Conservation (phyloP, 176 grass and related monocot genomes). For the Aegilops sharonensis region DNA sequence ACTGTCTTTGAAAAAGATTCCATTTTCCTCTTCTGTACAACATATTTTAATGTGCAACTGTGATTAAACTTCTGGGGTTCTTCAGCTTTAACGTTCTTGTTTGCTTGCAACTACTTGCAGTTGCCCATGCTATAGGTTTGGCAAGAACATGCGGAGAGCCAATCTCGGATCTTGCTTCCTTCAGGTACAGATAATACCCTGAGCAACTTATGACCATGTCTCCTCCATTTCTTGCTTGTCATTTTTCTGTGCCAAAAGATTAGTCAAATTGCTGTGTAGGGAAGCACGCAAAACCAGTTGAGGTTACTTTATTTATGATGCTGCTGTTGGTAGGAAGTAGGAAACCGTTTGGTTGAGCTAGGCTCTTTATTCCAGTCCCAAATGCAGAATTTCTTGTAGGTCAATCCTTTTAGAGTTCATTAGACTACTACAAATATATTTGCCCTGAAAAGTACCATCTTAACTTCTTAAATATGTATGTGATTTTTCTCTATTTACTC, state of each 20-base stretch:
- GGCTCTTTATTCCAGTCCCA: neutral
- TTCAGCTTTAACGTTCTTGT: constrained; percentile 6
- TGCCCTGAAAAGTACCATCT: neutral
- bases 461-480: neutral
- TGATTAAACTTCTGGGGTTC: constrained; percentile 16
- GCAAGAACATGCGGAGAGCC: constrained; percentile 86
- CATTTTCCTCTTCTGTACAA: constrained; percentile 14
- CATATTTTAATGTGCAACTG: constrained; percentile 14
- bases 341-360: neutral
- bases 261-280: neutral
- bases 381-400: neutral
- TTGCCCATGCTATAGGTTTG: constrained; percentile 93
- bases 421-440: neutral
- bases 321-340: constrained; percentile 1
- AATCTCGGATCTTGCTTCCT: constrained; percentile 90
- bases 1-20: neutral
- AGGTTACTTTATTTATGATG: neutral
- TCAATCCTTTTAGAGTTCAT: neutral
- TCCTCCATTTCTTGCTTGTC: constrained; percentile 18
- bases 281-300: constrained; percentile 25
- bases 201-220: neutral
- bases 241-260: neutral
- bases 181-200: constrained; percentile 61
- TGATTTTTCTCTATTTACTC: neutral
- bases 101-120: constrained; percentile 56